A percentile compares a stretch with the other conserved stretches of the same genome.
Conservation (phyloP, 371 early-diverging fungal genomes). For the Mortierella sp. region DNA sequence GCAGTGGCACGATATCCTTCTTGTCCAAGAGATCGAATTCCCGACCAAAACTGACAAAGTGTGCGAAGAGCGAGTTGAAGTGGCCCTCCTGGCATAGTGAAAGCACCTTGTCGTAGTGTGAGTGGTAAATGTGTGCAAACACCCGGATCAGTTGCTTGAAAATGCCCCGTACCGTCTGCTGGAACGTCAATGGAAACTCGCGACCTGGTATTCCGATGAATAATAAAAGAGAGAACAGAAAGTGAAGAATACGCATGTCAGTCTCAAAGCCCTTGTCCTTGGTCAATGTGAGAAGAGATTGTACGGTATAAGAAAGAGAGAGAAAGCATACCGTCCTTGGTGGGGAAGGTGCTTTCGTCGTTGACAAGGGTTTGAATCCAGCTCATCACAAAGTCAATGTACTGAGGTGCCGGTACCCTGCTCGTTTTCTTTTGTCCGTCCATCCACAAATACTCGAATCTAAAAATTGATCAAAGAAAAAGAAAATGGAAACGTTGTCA, state of each 20-base stretch:
- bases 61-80: conserved; percentile 95
- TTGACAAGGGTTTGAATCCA: conserved; percentile 90
- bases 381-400: conserved; percentile 93
- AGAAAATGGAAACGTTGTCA: neutral
- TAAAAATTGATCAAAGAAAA: conserved; percentile 39
- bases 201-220: conserved; percentile 54
- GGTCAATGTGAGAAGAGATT: neutral
- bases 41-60: conserved; percentile 90
- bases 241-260: neutral
- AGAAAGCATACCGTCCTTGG: conserved; percentile 45
- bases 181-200: conserved; percentile 90
- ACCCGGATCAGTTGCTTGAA: conserved; percentile 91
- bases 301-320: neutral
- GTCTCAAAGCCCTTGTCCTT: neutral
- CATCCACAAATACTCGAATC: conserved; percentile 91
- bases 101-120: conserved; percentile 91
- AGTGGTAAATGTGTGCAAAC: conserved; percentile 94
- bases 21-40: conserved; percentile 94
- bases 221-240: neutral
- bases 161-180: conserved; percentile 74
- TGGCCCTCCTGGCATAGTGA: conserved; percentile 89
- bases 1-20: conserved; percentile 89
- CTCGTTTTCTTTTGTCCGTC: conserved; percentile 88
- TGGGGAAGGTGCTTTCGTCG: conserved; percentile 76
- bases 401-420: conserved; percentile 93